Evolutionary conservation across 768 basidiomycete species (phyloP).

Genomic region (Suillus americanus): DNA sequence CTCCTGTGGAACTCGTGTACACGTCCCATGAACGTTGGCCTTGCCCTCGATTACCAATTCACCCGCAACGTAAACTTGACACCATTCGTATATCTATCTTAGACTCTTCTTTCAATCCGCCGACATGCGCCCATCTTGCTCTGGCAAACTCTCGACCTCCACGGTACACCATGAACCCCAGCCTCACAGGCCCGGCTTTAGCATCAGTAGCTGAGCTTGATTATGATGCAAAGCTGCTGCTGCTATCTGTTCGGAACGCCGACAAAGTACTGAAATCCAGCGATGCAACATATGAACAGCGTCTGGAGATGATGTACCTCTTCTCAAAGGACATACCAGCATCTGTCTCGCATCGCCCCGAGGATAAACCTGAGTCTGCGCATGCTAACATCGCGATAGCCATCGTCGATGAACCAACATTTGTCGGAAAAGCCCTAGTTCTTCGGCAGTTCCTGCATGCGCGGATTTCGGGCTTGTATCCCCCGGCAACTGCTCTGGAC

Average conservation of each 20-base stretch:
- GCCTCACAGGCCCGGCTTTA: background rate
- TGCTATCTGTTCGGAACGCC: constrained; percentile 83
- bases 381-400: constrained; percentile 67
- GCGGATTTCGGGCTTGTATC: constrained; percentile 15
- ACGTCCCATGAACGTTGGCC: constrained; percentile 68
- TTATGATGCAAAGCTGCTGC: constrained; percentile 74
- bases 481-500: constrained; percentile 16
- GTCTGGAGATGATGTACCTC: constrained; percentile 85
- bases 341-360: background rate
- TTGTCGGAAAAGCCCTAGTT: constrained; percentile 74
- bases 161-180: background rate
- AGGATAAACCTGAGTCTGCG: background rate
- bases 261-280: constrained; percentile 74
- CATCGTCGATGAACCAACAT: constrained; percentile 84
- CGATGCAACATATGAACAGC: constrained; percentile 75
- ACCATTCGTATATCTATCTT: constrained; percentile 66
- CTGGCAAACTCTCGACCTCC: constrained; percentile 51
- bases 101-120: constrained; percentile 93
- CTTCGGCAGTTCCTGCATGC: constrained; percentile 52
- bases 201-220: constrained; percentile 21
- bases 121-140: constrained; percentile 80
- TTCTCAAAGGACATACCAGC: constrained; percentile 49
- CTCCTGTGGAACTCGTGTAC: constrained; percentile 60
- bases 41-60: constrained; percentile 25
- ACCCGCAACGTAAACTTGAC: constrained; percentile 4